phyloP scores from a whole-genome alignment of 768 basidiomycete species.

The Suillus lakei region DNA sequence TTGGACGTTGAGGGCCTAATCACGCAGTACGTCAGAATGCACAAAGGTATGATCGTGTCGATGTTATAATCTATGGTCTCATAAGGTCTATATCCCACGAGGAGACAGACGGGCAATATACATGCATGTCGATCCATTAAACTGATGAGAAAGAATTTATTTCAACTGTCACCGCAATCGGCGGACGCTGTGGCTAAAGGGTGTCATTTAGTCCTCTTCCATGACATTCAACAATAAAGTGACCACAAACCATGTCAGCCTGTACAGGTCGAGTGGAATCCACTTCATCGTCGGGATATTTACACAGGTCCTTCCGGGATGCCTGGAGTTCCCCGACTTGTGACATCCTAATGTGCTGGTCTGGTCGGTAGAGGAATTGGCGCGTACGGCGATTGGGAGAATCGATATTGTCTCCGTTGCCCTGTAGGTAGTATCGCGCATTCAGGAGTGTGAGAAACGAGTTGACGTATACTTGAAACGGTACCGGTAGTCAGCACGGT shows the following conservation, averaged over 20 bases:
- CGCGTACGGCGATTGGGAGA: background rate
- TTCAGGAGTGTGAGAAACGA: constrained; percentile 3
- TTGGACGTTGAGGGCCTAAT: background rate
- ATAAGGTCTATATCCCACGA: background rate
- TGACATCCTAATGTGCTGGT: background rate
- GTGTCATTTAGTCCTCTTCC: background rate
- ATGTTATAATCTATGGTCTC: background rate
- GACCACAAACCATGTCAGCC: background rate
- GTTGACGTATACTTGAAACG: constrained; percentile 8
- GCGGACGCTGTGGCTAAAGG: background rate
- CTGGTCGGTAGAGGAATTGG: background rate
- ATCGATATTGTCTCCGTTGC: background rate
- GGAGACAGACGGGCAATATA: background rate
- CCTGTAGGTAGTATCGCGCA: background rate
- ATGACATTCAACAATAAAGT: background rate
- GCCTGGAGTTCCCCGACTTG: background rate
- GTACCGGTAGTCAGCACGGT: background rate
- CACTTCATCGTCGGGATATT: background rate
- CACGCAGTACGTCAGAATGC: background rate
- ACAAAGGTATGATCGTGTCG: background rate
- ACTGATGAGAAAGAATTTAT: background rate
- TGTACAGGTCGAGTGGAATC: background rate
- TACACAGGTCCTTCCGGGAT: background rate
- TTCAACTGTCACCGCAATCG: background rate
- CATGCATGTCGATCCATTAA: background rate